Percentiles rank a stretch among this genome's conserved stretches.
Evolutionary conservation across 208 protist species (phyloP).

Genomic region (Leishmania mexicana): DNA sequence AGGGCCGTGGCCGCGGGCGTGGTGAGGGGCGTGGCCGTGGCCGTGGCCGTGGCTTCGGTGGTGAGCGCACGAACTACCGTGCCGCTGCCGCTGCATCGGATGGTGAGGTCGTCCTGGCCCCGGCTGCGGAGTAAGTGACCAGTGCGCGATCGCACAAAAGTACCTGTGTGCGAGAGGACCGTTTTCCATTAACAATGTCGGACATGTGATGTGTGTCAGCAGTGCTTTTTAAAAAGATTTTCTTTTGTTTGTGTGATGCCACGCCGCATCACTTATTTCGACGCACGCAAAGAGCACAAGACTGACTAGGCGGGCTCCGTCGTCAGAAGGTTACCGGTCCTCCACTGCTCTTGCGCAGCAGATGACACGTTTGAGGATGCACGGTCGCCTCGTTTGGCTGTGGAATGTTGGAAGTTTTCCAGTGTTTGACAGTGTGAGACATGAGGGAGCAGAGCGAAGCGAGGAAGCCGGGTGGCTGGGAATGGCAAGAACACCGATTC

Average conservation of each 20-base stretch:
- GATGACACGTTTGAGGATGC: background rate
- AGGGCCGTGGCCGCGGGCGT: conserved; percentile 52
- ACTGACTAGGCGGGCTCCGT: too few species aligned
- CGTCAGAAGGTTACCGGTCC: background rate
- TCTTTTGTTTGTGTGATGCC: background rate
- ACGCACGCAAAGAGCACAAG: background rate
- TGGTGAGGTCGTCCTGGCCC: conserved; percentile 34
- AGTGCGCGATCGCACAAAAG: conserved; percentile 20
- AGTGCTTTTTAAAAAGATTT: conserved; percentile 21
- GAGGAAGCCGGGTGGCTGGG: background rate
- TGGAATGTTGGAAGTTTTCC: background rate
- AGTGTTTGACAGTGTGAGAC: background rate
- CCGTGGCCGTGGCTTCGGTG: conserved; percentile 79
- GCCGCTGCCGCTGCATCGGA: conserved; percentile 39
- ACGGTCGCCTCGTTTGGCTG: background rate
- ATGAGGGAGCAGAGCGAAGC: too few species aligned
- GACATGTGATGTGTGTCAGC: conserved; percentile 4
- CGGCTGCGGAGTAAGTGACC: conserved; percentile 41
- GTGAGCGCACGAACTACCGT: conserved; percentile 82
- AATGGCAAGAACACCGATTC: background rate
- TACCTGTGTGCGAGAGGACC: conserved; percentile 24
- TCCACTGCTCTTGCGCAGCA: background rate
- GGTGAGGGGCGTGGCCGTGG: conserved; percentile 68
- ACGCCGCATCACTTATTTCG: background rate
- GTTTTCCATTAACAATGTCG: conserved; percentile 40